Evolutionary conservation across 2,329 filamentous ascomycete species (phyloP), one percentile per base, ranked within the genome.

Genomic region (Teratosphaeriaceae sp.): DNA sequence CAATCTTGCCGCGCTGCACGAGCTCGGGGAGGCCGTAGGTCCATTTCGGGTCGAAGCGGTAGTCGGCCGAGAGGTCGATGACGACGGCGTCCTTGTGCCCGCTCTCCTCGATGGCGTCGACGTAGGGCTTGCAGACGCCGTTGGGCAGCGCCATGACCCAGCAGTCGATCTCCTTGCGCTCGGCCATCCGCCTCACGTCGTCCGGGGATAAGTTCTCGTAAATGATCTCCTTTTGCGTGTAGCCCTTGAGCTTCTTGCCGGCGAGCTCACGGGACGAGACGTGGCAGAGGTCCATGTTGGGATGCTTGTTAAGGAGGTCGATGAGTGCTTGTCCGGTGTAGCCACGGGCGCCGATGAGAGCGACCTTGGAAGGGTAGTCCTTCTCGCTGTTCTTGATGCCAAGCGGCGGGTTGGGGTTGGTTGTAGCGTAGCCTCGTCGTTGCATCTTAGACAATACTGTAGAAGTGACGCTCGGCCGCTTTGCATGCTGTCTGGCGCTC

Each of bases 111-210:
- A 97, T 79, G 6, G 90, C 90, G 51, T 97, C 87, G 8, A 97
- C 84, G 55, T 84, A 98, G 0, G 92, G 89, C 69, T 88, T 85
- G 78, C 88, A 96, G 38, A 95, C 88, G 48, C 87, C 86, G 60
- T 97, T 98, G 34, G 90, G 92, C 22, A 97, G 79, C 26, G 92
- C 92, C 86, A 97, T 92, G 34, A 97, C 86, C 89, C 89, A 97
- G 69, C 86, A 92, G 70, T 97, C 90, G 38, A 97, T 82, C 58
- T 89, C 79, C 40, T 85, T 85, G 23, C 83, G 80, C 62, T 85
- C 82, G 49, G 92, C 86, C 78, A 97, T 87, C 45, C 81, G 76
- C 50, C 81, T 80, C 11, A 95, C 82, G 54, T 97, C 90, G 52
- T 97, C 90, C 5, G 88, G 79, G 43, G 78, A 82, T 34, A 97